A percentile compares a stretch with the other conserved stretches of the same genome.
These are phyloP conservation scores for Solanum pimpinellifolium DNA, from an alignment of 257 asterid species.

Conservation along the genomic window DNA sequence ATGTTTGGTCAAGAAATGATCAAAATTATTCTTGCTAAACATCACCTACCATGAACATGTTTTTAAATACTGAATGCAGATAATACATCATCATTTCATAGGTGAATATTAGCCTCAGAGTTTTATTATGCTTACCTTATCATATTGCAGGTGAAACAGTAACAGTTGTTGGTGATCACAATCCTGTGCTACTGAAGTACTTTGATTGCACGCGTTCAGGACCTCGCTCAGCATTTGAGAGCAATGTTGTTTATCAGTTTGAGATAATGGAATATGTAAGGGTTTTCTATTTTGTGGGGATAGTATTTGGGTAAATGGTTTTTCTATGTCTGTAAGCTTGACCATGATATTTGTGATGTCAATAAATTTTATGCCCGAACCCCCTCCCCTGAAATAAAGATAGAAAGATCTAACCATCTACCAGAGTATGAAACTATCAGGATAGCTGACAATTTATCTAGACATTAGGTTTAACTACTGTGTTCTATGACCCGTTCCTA, in stretches of 20 bases:
- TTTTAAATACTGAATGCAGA: background rate
- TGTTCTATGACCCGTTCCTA: background rate
- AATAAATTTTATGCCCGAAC: background rate
- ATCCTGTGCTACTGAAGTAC: conserved; percentile 68
- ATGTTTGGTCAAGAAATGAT: background rate
- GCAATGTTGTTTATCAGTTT: conserved; percentile 90
- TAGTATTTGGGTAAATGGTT: background rate
- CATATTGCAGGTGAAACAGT: conserved; percentile 73
- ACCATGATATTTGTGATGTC: background rate
- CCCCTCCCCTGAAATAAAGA: background rate
- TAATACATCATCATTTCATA: background rate
- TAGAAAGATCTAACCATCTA: background rate
- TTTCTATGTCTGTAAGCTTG: background rate
- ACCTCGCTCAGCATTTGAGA: conserved; percentile 97
- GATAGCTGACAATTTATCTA: background rate
- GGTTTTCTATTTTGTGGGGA: background rate
- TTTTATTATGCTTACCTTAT: conserved; percentile 4
- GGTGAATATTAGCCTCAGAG: background rate
- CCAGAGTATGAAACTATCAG: background rate
- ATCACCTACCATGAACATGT: background rate
- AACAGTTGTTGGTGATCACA: conserved; percentile 93
- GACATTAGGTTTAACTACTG: background rate
- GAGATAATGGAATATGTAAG: conserved; percentile 99
- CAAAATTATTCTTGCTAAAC: background rate
- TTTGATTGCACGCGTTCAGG: conserved; percentile 98